Conservation (phyloP, 306 rosid genomes). For the Cucumis melo region DNA sequence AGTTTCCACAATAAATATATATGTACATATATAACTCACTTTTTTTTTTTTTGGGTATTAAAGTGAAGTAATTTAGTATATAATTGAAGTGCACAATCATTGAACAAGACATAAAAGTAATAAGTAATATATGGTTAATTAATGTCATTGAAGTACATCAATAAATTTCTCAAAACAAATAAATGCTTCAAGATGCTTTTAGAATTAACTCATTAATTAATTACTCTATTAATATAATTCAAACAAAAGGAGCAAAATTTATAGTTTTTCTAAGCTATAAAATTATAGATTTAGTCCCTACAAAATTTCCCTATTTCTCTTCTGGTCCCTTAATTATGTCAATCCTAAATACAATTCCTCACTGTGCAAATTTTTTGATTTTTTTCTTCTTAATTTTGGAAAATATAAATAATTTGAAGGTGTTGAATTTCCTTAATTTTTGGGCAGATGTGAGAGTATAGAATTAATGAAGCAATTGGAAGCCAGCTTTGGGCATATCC, state of each 20-base stretch:
- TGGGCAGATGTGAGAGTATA: not conserved
- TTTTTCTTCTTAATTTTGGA: not conserved
- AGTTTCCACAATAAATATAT: no score
- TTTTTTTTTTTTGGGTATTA: not conserved
- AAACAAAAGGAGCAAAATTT: not conserved
- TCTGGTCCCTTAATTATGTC: not conserved
- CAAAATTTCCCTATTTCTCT: not conserved
- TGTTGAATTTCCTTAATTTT: not conserved
- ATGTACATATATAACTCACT: no score
- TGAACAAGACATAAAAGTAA: not conserved
- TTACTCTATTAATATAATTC: not conserved
- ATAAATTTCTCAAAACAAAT: not conserved
- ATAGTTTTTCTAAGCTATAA: not conserved
- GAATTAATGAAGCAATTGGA: not conserved
- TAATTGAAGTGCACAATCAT: not conserved
- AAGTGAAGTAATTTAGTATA: not conserved
- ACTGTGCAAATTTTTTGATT: no score
- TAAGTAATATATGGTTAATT: not conserved
- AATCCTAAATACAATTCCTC: no score
- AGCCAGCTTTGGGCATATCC: conserved; percentile 2
- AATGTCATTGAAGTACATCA: not conserved
- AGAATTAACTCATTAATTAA: not conserved
- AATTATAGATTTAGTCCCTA: not conserved
- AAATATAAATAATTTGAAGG: not conserved
- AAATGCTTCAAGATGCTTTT: not conserved